phyloP scores from a whole-genome alignment of 1,139 yeast species.

The Hyphopichia buzzinii region DNA sequence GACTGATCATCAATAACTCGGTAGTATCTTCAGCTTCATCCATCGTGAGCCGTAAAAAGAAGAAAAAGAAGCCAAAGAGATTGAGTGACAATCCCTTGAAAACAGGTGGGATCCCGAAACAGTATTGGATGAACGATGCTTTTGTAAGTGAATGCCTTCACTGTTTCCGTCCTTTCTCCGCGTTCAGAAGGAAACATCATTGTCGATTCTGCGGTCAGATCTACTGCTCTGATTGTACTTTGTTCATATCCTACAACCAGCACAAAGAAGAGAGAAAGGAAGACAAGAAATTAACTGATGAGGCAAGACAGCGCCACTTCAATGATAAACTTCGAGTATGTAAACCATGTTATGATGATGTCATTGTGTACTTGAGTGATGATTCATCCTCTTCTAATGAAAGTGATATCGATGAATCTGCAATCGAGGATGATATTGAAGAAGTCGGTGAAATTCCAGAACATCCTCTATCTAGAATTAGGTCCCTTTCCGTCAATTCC shows the following conservation, averaged over 20 bases:
- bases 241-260: conserved; percentile 70
- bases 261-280: conserved; percentile 47
- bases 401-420: conserved; percentile 15
- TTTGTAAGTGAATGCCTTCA: conserved; percentile 79
- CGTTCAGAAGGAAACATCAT: conserved; percentile 88
- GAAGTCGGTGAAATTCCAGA: conserved; percentile 17
- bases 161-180: conserved; percentile 70
- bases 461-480: conserved; percentile 28
- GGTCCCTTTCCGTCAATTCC: conserved; percentile 32
- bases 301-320: conserved; percentile 28
- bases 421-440: conserved; percentile 15
- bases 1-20: conserved; percentile 28
- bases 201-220: conserved; percentile 96
- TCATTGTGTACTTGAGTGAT: conserved; percentile 63
- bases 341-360: conserved; percentile 71
- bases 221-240: conserved; percentile 85
- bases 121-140: conserved; percentile 92
- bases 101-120: conserved; percentile 54
- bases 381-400: conserved; percentile 41
- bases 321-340: conserved; percentile 79
- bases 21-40: conserved; percentile 33
- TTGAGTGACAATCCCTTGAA: conserved; percentile 47
- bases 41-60: conserved; percentile 19
- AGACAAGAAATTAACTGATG: conserved; percentile 21
- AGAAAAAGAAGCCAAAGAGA: conserved; percentile 31